These are phyloP conservation scores for Picea sitchensis DNA, from an alignment of 75 land plant genomes.

Conservation along the genomic window DNA sequence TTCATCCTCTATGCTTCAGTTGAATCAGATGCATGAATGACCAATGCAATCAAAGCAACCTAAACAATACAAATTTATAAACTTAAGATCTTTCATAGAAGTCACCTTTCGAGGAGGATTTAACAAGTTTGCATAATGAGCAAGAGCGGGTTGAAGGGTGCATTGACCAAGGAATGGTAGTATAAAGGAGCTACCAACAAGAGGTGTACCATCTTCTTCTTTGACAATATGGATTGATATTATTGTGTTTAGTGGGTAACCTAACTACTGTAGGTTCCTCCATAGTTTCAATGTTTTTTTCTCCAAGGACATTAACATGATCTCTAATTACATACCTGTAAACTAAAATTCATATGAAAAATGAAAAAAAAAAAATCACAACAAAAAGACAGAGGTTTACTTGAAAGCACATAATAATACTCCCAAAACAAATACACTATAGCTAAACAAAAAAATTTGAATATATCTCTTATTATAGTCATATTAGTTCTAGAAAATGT, in stretches of 20 bases:
- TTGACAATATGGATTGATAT: constrained; percentile 78
- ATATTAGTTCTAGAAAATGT: not conserved
- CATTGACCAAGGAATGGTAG: constrained; percentile 77
- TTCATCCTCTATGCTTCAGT: constrained; percentile 68
- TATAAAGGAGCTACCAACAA: constrained; percentile 55
- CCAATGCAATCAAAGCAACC: constrained; percentile 65
- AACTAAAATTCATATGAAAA: not conserved
- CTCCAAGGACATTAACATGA: constrained; percentile 80
- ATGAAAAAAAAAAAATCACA: not conserved
- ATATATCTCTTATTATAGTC: not conserved
- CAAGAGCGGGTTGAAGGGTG: constrained; percentile 58
- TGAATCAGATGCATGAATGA: constrained; percentile 69
- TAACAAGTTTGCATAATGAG: constrained; percentile 74
- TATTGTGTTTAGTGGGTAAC: constrained; percentile 50
- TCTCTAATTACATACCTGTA: constrained; percentile 78
- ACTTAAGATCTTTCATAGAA: not conserved
- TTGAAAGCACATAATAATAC: not conserved
- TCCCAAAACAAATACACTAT: not conserved
- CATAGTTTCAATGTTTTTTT: constrained; percentile 50
- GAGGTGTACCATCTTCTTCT: constrained; percentile 81
- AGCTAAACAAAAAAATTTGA: not conserved
- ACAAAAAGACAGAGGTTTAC: not conserved
- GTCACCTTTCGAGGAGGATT: constrained; percentile 70
- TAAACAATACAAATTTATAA: constrained; percentile 16
- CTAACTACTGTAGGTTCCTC: constrained; percentile 64